Percentiles rank a stretch among this genome's conserved stretches.
phyloP scores from a whole-genome alignment of 495 filamentous ascomycete species.

The Podospora fimiseda region DNA sequence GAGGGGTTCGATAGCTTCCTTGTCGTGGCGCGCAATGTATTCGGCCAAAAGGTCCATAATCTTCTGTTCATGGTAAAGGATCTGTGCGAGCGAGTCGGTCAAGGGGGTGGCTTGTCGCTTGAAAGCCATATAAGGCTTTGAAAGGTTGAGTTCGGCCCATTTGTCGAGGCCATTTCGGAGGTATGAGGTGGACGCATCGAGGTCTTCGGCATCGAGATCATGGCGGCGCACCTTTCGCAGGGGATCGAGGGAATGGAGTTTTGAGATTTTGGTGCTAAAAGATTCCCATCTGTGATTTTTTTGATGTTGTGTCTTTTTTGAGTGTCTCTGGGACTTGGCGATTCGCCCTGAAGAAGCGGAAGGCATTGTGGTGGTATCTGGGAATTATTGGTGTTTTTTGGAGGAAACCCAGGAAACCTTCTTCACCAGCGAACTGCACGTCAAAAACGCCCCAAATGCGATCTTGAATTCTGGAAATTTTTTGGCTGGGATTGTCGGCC shows the following conservation, averaged over 20 bases:
- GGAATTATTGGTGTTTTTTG: conserved; percentile 6
- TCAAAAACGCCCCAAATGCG: neutral
- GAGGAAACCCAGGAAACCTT: conserved; percentile 6
- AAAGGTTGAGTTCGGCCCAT: conserved; percentile 88
- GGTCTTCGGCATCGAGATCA: conserved; percentile 70
- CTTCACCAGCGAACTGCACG: conserved; percentile 1
- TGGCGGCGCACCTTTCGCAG: conserved; percentile 76
- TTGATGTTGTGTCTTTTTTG: conserved; percentile 63
- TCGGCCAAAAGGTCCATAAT: conserved; percentile 73
- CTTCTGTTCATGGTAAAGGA: conserved; percentile 77
- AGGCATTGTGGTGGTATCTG: conserved; percentile 33
- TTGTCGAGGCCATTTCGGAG: conserved; percentile 73
- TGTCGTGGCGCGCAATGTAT: conserved; percentile 71
- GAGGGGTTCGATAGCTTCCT: conserved; percentile 73
- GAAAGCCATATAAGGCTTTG: conserved; percentile 70
- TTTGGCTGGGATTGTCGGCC: conserved; percentile 20
- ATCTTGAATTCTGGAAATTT: conserved; percentile 17
- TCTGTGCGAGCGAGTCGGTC: conserved; percentile 83
- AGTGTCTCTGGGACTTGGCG: conserved; percentile 57
- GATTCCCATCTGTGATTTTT: conserved; percentile 84
- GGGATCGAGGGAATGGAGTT: conserved; percentile 80
- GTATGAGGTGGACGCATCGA: conserved; percentile 65
- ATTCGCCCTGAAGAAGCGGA: conserved; percentile 59
- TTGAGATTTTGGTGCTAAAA: conserved; percentile 88
- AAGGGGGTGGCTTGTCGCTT: conserved; percentile 63